Evolutionary conservation across 78 protist genomes (phyloP).

Genomic region (Monocercomonoides exilis): DNA sequence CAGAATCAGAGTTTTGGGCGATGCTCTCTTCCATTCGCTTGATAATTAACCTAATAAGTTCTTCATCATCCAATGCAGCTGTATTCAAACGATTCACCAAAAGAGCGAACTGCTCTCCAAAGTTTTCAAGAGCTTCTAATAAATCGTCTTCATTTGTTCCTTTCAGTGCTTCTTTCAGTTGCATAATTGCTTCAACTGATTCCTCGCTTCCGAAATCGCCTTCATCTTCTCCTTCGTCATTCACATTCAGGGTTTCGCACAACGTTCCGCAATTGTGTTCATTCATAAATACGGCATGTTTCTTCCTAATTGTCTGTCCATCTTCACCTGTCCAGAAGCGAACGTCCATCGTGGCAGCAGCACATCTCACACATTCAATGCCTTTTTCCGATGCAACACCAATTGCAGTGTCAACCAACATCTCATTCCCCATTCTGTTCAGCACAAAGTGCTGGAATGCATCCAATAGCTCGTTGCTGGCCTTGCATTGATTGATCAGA

Average conservation of each 20-base stretch:
- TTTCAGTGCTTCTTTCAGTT: not conserved
- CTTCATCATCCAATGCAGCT: not conserved
- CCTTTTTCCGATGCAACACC: not conserved
- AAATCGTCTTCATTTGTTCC: not conserved
- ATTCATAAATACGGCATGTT: not conserved
- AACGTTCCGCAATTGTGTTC: not conserved
- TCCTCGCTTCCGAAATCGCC: not conserved
- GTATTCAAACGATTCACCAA: not conserved
- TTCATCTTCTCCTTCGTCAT: not conserved
- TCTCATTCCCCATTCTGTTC: not conserved
- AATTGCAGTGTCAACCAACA: not conserved
- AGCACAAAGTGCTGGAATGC: not conserved
- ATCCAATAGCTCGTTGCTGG: not conserved
- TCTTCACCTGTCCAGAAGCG: not conserved
- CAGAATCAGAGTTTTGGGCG: not conserved
- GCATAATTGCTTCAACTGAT: not conserved
- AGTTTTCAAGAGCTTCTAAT: not conserved
- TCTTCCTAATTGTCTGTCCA: not conserved
- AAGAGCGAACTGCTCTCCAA: not conserved
- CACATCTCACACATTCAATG: not conserved
- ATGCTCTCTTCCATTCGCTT: too few relatives aligned
- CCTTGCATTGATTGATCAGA: too few relatives aligned
- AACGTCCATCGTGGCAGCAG: not conserved
- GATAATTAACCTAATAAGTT: not conserved
- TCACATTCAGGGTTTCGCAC: not conserved